A percentile compares a stretch with the other conserved stretches of the same genome.
phyloP scores from a whole-genome alignment of 257 asterid genomes.

The Petunia secreta region DNA sequence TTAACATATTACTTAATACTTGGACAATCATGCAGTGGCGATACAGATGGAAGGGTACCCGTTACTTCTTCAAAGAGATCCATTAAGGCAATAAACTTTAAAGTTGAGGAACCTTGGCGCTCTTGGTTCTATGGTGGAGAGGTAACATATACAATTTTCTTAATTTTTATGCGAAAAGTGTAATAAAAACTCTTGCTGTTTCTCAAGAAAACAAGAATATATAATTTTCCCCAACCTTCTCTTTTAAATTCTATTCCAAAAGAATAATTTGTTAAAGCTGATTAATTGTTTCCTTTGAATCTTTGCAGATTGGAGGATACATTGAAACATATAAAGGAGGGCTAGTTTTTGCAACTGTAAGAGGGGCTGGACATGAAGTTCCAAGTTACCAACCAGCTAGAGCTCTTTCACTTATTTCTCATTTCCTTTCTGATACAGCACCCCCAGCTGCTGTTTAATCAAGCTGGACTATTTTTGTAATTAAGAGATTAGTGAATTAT shows the following conservation, averaged over 20 bases:
- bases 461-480: neutral
- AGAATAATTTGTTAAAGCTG: neutral
- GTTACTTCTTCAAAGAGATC: constrained; percentile 35
- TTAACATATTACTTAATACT: neutral
- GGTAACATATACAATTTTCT: neutral
- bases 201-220: too few relatives aligned
- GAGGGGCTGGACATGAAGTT: constrained; percentile 26
- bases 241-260: too few relatives aligned
- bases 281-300: neutral
- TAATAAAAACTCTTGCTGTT: neutral
- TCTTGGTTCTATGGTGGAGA: constrained; percentile 31
- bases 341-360: constrained; percentile 17
- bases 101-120: neutral
- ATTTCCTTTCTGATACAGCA: neutral
- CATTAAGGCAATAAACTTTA: constrained; percentile 27
- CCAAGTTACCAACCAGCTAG: constrained; percentile 27
- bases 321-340: constrained; percentile 17
- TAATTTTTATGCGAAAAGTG: too few relatives aligned
- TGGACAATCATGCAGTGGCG: constrained; percentile 22
- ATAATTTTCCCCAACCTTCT: too few relatives aligned
- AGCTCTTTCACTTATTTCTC: constrained; percentile 22
- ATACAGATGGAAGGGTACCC: constrained; percentile 35
- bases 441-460: neutral
- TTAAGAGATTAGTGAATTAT: too few relatives aligned
- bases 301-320: constrained; percentile 28